These are phyloP conservation scores for Ophiocordyceps camponoti-rufipedis DNA, from an alignment of 2,329 filamentous ascomycete species.

Conservation along the genomic window DNA sequence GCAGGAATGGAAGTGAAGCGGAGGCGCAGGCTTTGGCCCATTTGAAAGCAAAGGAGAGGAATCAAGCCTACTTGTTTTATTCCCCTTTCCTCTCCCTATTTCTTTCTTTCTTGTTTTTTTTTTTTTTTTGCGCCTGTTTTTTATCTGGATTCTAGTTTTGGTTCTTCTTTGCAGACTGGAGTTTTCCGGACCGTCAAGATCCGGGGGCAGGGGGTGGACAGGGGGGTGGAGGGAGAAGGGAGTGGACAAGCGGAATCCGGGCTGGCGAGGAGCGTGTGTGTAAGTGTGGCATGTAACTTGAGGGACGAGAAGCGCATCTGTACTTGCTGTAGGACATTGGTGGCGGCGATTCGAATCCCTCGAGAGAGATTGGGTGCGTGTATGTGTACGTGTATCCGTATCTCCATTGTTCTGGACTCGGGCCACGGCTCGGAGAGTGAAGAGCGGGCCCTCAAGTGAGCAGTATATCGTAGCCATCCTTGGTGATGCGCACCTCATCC, in stretches of 20 bases:
- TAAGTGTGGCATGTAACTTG: slow-evolving; percentile 6
- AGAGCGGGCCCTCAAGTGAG: slow-evolving; percentile 16
- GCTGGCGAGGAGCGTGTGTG: slow-evolving; percentile 1
- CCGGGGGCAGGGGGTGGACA: not conserved
- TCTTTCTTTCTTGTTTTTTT: too few species aligned
- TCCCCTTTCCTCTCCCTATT: too few species aligned
- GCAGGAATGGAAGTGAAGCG: too few species aligned
- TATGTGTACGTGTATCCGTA: too few species aligned
- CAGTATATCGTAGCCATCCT: slow-evolving; percentile 55
- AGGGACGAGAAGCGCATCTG: slow-evolving; percentile 1
- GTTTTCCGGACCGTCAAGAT: not conserved
- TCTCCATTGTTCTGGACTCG: too few species aligned
- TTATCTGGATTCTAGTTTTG: too few species aligned
- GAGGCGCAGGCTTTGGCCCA: too few species aligned
- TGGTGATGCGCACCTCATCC: slow-evolving; percentile 44
- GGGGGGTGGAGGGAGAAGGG: not conserved
- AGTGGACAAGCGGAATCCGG: not conserved
- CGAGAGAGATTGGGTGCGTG: not conserved
- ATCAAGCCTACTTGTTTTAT: too few species aligned
- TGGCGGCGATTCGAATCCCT: not conserved
- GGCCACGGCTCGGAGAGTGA: too few species aligned
- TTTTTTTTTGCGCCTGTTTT: not conserved
- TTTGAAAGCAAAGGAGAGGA: too few species aligned
- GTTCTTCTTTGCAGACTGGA: not conserved
- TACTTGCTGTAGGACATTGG: slow-evolving; percentile 1